Conservation (phyloP, 495 filamentous ascomycete species). For the Talaromyces borbonicus region DNA sequence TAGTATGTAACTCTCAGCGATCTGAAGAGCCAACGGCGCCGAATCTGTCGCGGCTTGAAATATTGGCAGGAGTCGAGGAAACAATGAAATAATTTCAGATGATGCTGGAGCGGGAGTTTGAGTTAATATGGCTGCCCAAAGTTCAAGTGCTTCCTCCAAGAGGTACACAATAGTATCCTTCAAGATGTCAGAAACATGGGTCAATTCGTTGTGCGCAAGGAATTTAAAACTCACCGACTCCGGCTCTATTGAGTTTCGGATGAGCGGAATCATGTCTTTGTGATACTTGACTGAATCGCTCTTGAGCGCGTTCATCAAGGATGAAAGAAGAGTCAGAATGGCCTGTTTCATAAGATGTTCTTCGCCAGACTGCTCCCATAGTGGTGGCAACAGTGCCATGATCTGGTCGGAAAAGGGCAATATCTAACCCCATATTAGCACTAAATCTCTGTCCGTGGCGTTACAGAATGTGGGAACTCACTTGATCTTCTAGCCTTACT, state of each 20-base stretch:
- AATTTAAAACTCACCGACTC: conserved; percentile 52
- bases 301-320: conserved; percentile 71
- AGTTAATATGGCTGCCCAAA: conserved; percentile 69
- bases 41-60: conserved; percentile 61
- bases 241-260: conserved; percentile 65
- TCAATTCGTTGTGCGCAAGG: neutral
- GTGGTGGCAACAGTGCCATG: conserved; percentile 63
- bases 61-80: conserved; percentile 57
- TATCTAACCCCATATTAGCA: conserved; percentile 29
- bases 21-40: conserved; percentile 58
- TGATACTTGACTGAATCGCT: conserved; percentile 64
- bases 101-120: conserved; percentile 59
- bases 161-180: conserved; percentile 71
- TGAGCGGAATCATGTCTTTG: conserved; percentile 62
- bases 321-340: conserved; percentile 71
- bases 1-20: conserved; percentile 69
- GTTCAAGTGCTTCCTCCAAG: conserved; percentile 81
- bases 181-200: conserved; percentile 9
- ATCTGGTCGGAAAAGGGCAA: conserved; percentile 69
- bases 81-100: conserved; percentile 55
- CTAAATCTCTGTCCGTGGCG: neutral
- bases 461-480: conserved; percentile 23
- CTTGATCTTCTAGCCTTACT: conserved; percentile 62
- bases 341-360: conserved; percentile 87
- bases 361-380: conserved; percentile 75